These are phyloP conservation scores for Colletotrichum cereale DNA, from an alignment of 2,329 filamentous ascomycete genomes.

Conservation along the genomic window DNA sequence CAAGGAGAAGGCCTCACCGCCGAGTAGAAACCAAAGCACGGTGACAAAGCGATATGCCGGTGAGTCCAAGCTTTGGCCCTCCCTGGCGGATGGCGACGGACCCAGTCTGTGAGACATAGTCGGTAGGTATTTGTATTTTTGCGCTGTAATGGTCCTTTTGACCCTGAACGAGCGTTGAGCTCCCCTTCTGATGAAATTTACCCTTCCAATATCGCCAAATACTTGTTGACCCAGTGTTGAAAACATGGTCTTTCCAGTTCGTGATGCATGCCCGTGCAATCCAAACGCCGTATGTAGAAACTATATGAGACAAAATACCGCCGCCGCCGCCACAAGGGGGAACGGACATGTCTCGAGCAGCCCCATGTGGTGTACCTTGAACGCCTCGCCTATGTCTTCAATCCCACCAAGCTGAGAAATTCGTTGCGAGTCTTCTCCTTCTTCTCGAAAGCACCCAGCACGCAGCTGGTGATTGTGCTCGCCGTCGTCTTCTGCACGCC, in stretches of 20 bases:
- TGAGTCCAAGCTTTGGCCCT: not conserved
- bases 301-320: not conserved
- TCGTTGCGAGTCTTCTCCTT: slow-evolving; percentile 96
- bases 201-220: slow-evolving; percentile 32
- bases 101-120: slow-evolving; percentile 13
- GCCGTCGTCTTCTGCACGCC: slow-evolving; percentile 94
- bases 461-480: slow-evolving; percentile 94
- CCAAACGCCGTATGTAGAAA: slow-evolving; percentile 38
- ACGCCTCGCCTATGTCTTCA: slow-evolving; percentile 59
- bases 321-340: not conserved
- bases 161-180: slow-evolving; percentile 41
- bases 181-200: slow-evolving; percentile 39
- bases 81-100: not conserved
- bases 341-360: slow-evolving; percentile 9
- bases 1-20: slow-evolving; percentile 25
- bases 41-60: slow-evolving; percentile 6
- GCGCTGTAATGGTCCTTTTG: not conserved
- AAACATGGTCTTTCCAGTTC: slow-evolving; percentile 40
- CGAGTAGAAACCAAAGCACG: not conserved
- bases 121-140: slow-evolving; percentile 12
- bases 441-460: slow-evolving; percentile 94
- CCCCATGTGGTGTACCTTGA: not conserved
- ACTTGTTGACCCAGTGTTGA: slow-evolving; percentile 42
- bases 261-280: slow-evolving; percentile 31
- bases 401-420: slow-evolving; percentile 83